Conservation (phyloP, 2,329 filamentous ascomycete genomes). For the Helotiales sp. region DNA sequence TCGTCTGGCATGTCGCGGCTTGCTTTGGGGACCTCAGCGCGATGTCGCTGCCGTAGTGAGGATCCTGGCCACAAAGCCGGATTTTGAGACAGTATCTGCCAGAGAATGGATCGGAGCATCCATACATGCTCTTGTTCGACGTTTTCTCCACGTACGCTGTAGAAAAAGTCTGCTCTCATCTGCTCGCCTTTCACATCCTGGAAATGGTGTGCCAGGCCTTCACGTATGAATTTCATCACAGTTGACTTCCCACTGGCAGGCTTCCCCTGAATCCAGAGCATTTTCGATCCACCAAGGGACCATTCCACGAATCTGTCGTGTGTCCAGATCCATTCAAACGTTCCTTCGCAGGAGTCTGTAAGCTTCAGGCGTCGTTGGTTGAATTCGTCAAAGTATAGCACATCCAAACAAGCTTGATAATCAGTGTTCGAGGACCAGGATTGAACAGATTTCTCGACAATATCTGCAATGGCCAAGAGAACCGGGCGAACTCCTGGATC, state of each 20-base stretch:
- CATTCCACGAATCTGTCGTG: neutral
- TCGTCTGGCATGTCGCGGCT: neutral
- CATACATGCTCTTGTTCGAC: neutral
- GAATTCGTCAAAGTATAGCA: neutral
- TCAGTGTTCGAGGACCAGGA: neutral
- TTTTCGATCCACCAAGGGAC: neutral
- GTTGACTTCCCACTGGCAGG: neutral
- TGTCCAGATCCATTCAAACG: neutral
- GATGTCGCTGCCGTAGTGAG: neutral
- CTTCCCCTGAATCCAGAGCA: neutral
- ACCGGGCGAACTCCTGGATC: neutral
- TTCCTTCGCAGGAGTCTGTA: neutral
- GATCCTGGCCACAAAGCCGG: neutral
- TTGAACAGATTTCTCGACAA: neutral
- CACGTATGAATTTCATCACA: neutral
- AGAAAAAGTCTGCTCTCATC: neutral
- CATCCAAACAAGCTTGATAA: neutral
- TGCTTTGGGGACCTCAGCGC: no score
- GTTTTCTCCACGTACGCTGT: neutral
- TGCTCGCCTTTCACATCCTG: neutral
- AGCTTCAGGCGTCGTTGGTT: neutral
- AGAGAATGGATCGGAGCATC: neutral
- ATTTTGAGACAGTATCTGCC: neutral
- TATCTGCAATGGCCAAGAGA: neutral
- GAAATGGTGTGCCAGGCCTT: neutral